These are phyloP conservation scores for Senna siamea DNA, from an alignment of 306 rosid species.

Conservation along the genomic window DNA sequence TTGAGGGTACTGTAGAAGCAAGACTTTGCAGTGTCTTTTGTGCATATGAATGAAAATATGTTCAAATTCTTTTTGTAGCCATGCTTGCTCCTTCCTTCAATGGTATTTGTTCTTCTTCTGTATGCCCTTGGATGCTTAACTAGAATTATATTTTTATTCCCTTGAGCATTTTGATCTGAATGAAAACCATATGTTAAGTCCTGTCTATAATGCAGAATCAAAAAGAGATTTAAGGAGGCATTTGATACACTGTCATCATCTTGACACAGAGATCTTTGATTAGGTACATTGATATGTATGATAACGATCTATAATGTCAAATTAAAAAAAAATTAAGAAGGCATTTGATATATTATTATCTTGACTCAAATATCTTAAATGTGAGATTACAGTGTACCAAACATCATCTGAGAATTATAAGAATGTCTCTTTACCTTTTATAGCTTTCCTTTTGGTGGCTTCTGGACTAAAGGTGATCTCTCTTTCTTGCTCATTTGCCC, in stretches of 20 bases:
- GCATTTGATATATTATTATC: no score
- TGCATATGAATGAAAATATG: constrained; percentile 46
- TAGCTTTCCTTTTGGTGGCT: constrained; percentile 42
- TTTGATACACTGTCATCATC: background rate
- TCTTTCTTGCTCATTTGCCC: constrained; percentile 47
- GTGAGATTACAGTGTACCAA: background rate
- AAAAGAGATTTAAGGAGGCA: background rate
- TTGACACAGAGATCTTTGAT: no score
- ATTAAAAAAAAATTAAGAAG: no score
- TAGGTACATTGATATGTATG: no score
- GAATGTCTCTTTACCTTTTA: constrained; percentile 48
- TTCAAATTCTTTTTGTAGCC: constrained; percentile 54
- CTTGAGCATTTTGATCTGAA: constrained; percentile 54
- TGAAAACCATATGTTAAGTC: background rate
- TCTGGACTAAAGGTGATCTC: constrained; percentile 42
- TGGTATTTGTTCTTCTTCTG: constrained; percentile 35
- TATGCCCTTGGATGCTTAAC: constrained; percentile 38
- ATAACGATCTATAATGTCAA: no score
- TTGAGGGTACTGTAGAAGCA: constrained; percentile 57
- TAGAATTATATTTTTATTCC: constrained; percentile 40
- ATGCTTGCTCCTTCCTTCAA: constrained; percentile 44
- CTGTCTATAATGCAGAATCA: background rate
- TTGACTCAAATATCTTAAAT: background rate
- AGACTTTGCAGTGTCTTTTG: constrained; percentile 57
- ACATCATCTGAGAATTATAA: background rate